Base-by-base conservation (phyloP, 2,329 filamentous ascomycete species). In the Cordyceps farinosa region DNA sequence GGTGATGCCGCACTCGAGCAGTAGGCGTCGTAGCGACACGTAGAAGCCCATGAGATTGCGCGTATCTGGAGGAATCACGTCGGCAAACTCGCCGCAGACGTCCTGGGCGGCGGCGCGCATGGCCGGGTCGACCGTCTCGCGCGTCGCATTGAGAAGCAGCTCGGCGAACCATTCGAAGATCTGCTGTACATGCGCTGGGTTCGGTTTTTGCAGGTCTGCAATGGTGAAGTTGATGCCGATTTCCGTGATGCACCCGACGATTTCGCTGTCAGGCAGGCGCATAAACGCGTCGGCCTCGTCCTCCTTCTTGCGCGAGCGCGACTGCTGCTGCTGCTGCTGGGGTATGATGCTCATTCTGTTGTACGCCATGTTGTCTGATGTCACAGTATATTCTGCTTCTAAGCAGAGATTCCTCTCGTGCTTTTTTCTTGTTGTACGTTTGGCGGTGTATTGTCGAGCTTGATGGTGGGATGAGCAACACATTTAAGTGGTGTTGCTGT, bases 141-240 rank as follows among this genome's bases (percentile, higher is more conserved):
- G 90, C 42, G 93, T 97, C 61, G 91, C 89, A 78, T 97, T 97
- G 80, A 97, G 91, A 34, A 98, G 85, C 22, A 97, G 82, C 73
- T 97, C 93, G 64, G 92, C 93, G 70, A 99, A 95, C 90, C 92
- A 96, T 82, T 99, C 95, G 73, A 98, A 96, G 59, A 99, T 92
- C 81, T 95, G 92, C 77, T 99, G 95, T 61, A 98, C 93, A 72
- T 97, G 92, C 65, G 94, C 86, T 3, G 95, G 90, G 70, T 97
- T 97, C 5, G 95, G 95, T 73, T 97, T 98, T 70, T 94, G 88
- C 47, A 99, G 84, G 77, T 99, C 94, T 65, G 90, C 86, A 22
- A 93, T 82, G 42, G 87, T 90, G 76, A 98, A 97, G 34, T 87
- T 88, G 70, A 98, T 93, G 64, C 94, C 94, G 71, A 98, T 97